Conservation (phyloP, 2,329 filamentous ascomycete genomes). For the Aspergillus oerlinghausenensis region DNA sequence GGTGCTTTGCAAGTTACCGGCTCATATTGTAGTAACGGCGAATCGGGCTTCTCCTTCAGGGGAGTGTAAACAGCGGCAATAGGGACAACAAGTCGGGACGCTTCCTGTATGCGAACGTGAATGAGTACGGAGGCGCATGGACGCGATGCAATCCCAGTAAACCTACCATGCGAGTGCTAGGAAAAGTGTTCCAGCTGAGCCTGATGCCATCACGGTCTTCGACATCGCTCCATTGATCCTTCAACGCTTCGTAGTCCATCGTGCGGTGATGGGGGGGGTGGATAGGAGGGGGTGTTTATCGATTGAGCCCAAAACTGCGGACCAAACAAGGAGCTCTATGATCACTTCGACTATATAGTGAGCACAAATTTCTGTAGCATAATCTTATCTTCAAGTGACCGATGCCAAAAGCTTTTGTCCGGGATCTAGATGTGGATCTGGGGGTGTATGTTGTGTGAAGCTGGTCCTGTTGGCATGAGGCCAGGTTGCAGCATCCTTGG, state of each 20-base stretch:
- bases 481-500: conserved; percentile 43
- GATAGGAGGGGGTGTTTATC: conserved; percentile 19
- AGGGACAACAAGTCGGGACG: conserved; percentile 87
- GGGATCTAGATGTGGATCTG: conserved; percentile 25
- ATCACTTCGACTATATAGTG: conserved; percentile 17
- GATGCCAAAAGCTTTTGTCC: conserved; percentile 28
- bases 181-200: conserved; percentile 98
- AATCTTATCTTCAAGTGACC: conserved; percentile 26
- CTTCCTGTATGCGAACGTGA: conserved; percentile 61
- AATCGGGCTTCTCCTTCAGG: conserved; percentile 85
- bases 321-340: conserved; percentile 13
- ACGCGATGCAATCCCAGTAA: conserved; percentile 4
- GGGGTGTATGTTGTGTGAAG: conserved; percentile 35
- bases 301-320: conserved; percentile 13
- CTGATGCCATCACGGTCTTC: conserved; percentile 95
- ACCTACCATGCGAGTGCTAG: conserved; percentile 90
- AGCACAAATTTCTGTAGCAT: conserved; percentile 24
- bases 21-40: conserved; percentile 87
- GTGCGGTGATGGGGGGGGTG: conserved; percentile 24
- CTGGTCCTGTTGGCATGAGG: conserved; percentile 34
- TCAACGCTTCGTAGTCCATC: conserved; percentile 91
- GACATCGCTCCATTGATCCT: conserved; percentile 94
- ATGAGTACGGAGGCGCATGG: conserved; percentile 10
- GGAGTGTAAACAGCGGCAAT: conserved; percentile 96
- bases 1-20: conserved; percentile 95